These are phyloP conservation scores for Gardenia jasminoides DNA, from an alignment of 257 asterid genomes.

Conservation along the genomic window DNA sequence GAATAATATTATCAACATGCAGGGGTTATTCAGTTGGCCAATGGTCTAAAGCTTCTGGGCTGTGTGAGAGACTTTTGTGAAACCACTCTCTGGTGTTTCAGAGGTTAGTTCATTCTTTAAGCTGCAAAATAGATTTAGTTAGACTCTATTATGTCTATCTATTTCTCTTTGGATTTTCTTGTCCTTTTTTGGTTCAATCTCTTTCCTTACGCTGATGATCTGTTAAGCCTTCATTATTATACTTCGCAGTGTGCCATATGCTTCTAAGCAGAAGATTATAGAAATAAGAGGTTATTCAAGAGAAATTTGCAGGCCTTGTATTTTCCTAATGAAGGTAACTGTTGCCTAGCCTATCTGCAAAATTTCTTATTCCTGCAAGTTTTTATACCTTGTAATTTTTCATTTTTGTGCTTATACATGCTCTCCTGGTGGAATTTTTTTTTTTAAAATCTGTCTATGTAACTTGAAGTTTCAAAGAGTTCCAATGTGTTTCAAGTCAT, in stretches of 20 bases:
- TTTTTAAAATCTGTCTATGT: neutral
- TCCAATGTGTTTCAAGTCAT: neutral
- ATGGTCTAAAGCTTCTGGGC: neutral
- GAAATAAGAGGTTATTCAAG: neutral
- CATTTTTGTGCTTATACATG: neutral
- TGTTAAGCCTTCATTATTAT: neutral
- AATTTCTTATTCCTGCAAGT: neutral
- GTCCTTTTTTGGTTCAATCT: neutral
- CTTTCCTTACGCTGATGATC: neutral
- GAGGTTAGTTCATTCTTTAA: neutral
- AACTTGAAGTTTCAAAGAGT: neutral
- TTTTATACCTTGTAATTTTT: neutral
- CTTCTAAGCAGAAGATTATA: neutral
- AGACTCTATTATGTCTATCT: neutral
- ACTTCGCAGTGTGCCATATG: neutral
- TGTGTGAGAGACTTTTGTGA: neutral
- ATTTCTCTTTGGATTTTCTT: neutral
- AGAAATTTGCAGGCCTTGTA: too few species aligned
- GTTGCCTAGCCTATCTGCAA: neutral
- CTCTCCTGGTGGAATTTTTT: neutral
- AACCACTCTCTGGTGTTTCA: neutral
- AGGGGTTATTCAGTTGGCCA: neutral
- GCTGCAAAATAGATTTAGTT: neutral
- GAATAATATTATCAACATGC: neutral
- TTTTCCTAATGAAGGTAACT: neutral